Percentiles rank a stretch among this genome's conserved stretches.
phyloP scores from a whole-genome alignment of 148 eudicot species.

The Pharnaceum exiguum region DNA sequence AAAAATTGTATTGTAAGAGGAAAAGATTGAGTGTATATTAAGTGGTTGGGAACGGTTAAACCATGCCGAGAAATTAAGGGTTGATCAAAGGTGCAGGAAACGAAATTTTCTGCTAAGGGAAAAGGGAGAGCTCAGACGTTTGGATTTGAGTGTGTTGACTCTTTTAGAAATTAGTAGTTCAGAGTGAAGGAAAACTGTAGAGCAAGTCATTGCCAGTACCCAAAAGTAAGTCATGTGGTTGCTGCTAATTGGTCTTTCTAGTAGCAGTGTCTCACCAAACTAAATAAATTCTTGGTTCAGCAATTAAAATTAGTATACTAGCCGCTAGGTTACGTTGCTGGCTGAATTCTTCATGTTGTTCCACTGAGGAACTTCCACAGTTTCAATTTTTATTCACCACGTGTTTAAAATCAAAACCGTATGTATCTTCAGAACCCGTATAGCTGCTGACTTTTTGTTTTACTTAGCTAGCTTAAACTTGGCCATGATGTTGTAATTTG shows the following conservation, averaged over 20 bases:
- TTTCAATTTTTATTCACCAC: too few species aligned
- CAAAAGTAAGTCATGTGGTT: not conserved
- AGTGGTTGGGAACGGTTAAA: conserved; percentile 39
- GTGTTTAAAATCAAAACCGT: too few species aligned
- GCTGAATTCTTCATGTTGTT: too few species aligned
- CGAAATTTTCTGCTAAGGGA: not conserved
- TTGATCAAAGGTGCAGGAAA: conserved; percentile 10
- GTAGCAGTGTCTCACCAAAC: conserved; percentile 15
- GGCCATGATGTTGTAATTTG: too few species aligned
- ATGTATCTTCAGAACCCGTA: too few species aligned
- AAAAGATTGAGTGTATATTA: conserved; percentile 1
- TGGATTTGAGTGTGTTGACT: not conserved
- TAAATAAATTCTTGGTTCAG: too few species aligned
- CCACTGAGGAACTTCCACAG: too few species aligned
- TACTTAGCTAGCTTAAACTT: too few species aligned
- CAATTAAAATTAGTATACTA: too few species aligned
- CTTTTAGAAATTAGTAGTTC: conserved; percentile 10
- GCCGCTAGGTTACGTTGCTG: too few species aligned
- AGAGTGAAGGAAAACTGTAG: not conserved
- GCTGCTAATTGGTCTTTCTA: not conserved
- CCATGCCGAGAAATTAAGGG: conserved; percentile 32
- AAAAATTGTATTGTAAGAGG: not conserved
- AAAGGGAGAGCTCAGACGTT: too few species aligned
- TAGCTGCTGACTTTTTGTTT: too few species aligned
- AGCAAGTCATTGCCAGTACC: not conserved